Evolutionary conservation across 306 rosid genomes (phyloP).

Genomic region (Myrica gale): DNA sequence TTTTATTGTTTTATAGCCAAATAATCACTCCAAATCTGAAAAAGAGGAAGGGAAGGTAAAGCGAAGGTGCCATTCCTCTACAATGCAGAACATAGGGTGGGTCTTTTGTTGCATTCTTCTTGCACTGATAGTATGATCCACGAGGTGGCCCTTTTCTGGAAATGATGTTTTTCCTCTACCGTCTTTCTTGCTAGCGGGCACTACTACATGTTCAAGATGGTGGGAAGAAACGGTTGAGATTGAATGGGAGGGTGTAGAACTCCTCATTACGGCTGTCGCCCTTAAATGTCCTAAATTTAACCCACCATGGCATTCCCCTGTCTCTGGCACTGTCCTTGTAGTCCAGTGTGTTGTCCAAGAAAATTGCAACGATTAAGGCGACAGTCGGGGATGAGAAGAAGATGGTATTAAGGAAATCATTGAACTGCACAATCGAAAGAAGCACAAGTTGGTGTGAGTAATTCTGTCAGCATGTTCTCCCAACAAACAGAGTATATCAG

Average conservation of each 20-base stretch:
- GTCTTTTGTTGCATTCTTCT: constrained; percentile 22
- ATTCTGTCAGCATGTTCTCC: not conserved
- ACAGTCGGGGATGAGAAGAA: constrained; percentile 89
- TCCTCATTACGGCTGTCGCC: constrained; percentile 91
- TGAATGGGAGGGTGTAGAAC: constrained; percentile 97
- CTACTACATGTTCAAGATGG: constrained; percentile 50
- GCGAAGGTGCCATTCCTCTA: constrained; percentile 26
- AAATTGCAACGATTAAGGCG: constrained; percentile 73
- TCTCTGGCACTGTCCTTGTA: constrained; percentile 80
- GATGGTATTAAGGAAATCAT: constrained; percentile 88
- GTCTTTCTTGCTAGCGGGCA: constrained; percentile 22
- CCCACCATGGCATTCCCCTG: constrained; percentile 99
- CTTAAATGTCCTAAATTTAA: constrained; percentile 75
- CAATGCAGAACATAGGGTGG: constrained; percentile 12
- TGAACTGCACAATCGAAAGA: constrained; percentile 58
- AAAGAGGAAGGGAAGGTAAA: constrained; percentile 1
- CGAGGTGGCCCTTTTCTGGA: constrained; percentile 40
- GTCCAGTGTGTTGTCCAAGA: constrained; percentile 97
- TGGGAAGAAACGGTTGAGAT: constrained; percentile 93
- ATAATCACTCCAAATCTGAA: constrained; percentile 39
- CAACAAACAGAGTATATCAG: too few relatives aligned
- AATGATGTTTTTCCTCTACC: constrained; percentile 71
- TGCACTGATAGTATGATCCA: constrained; percentile 30
- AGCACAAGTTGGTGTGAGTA: not conserved
- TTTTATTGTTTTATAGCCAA: constrained; percentile 40